phyloP scores from a whole-genome alignment of 257 asterid species.

The Scutellaria galericulata region DNA sequence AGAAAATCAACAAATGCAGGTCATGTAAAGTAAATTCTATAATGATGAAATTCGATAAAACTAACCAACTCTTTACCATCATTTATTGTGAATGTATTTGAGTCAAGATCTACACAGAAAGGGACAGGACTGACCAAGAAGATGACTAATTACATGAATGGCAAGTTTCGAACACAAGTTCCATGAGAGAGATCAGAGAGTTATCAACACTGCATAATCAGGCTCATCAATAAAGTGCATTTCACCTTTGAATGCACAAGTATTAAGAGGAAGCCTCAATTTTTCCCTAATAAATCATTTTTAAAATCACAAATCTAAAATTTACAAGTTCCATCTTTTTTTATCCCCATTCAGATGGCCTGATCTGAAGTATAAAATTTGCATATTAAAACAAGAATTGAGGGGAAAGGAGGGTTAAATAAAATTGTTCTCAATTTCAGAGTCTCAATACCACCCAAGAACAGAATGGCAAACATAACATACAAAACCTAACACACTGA shows the following conservation, averaged over 20 bases:
- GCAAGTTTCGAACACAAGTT: not conserved
- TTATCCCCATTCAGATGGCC: not conserved
- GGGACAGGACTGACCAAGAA: slow-evolving; percentile 14
- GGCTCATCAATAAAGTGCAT: not conserved
- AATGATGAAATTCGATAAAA: slow-evolving; percentile 9
- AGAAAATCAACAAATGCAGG: slow-evolving; percentile 23
- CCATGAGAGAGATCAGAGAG: slow-evolving; percentile 19
- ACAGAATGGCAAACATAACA: not conserved
- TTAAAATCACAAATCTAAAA: not conserved
- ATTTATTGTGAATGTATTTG: not conserved
- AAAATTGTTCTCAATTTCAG: not conserved
- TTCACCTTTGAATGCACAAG: not conserved
- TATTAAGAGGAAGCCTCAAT: not conserved
- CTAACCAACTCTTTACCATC: not conserved
- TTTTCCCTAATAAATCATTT: not conserved
- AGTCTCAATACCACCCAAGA: not conserved
- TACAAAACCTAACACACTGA: not conserved
- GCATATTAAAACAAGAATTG: not conserved
- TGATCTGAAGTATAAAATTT: not conserved
- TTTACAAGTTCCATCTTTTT: not conserved
- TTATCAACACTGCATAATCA: not conserved
- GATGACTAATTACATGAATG: not conserved
- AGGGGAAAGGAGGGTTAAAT: not conserved
- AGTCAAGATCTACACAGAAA: slow-evolving; percentile 28
- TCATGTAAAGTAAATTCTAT: slow-evolving; percentile 8